phyloP scores from a whole-genome alignment of 768 basidiomycete genomes.

The Asterophora lycoperdoides region DNA sequence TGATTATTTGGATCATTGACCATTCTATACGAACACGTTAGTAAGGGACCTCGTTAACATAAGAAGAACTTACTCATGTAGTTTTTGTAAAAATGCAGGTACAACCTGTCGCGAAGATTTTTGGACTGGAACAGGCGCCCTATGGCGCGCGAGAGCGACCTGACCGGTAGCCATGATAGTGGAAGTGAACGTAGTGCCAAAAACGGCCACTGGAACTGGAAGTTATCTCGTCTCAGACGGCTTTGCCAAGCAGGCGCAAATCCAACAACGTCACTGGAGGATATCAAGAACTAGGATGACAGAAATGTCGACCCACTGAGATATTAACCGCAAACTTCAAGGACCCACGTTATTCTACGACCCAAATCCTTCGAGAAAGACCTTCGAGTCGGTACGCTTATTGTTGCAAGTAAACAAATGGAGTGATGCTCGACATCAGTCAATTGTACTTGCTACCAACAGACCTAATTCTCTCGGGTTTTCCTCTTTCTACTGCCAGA shows the following conservation, averaged over 20 bases:
- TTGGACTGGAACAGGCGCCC: conserved; percentile 26
- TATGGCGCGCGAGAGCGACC: conserved; percentile 21
- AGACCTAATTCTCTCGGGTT: too few relatives aligned
- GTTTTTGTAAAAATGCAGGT: conserved; percentile 89
- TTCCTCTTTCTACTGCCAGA: too few relatives aligned
- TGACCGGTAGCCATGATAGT: conserved; percentile 28
- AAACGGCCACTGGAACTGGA: background rate
- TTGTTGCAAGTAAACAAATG: too few relatives aligned
- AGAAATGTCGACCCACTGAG: too few relatives aligned
- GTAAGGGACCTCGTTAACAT: conserved; percentile 3
- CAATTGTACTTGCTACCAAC: too few relatives aligned
- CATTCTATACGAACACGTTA: conserved; percentile 53
- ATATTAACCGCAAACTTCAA: conserved; percentile 4
- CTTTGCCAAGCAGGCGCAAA: conserved; percentile 9
- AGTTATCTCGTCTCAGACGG: conserved; percentile 15
- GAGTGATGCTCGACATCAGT: background rate
- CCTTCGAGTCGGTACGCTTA: too few relatives aligned
- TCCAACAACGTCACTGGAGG: too few relatives aligned
- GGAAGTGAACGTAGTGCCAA: background rate
- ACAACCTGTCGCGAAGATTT: conserved; percentile 36
- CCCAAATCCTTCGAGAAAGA: too few relatives aligned
- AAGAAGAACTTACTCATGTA: conserved; percentile 68
- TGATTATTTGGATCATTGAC: conserved; percentile 82
- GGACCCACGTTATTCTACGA: too few relatives aligned
- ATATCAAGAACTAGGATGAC: too few relatives aligned